phyloP scores from a whole-genome alignment of 2,329 filamentous ascomycete species.

The Penicillium sp. region DNA sequence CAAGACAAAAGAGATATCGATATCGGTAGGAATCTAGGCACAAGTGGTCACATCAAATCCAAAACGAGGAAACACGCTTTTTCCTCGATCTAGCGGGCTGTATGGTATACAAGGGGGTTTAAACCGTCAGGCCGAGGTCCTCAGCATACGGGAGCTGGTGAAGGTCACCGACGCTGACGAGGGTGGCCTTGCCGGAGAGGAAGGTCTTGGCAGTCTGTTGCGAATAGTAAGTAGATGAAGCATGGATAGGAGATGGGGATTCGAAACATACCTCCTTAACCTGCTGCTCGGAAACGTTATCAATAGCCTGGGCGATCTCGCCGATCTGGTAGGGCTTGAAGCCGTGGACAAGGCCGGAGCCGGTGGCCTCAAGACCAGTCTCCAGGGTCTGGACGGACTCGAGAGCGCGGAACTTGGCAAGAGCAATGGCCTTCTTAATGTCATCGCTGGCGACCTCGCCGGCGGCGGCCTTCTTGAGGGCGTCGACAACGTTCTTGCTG shows the following conservation, averaged over 20 bases:
- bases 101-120: conserved; percentile 47
- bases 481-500: conserved; percentile 71
- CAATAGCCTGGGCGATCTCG: conserved; percentile 71
- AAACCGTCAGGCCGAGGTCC: conserved; percentile 92
- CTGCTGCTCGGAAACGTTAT: conserved; percentile 75
- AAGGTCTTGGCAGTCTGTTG: conserved; percentile 78
- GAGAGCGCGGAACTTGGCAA: conserved; percentile 88
- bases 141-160: conserved; percentile 86
- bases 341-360: conserved; percentile 74
- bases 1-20: conserved; percentile 36
- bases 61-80: conserved; percentile 26
- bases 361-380: conserved; percentile 74
- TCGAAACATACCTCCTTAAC: conserved; percentile 70
- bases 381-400: conserved; percentile 74
- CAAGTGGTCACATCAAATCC: conserved; percentile 31
- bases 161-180: conserved; percentile 86
- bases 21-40: conserved; percentile 39
- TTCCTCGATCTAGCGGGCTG: conserved; percentile 32
- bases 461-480: conserved; percentile 73
- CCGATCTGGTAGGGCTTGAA: conserved; percentile 80
- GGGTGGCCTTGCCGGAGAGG: conserved; percentile 80
- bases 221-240: conserved; percentile 25
- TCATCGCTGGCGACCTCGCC: conserved; percentile 77
- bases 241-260: neutral
- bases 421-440: conserved; percentile 83